A percentile compares a stretch with the other conserved stretches of the same genome.
phyloP scores from a whole-genome alignment of 2,329 filamentous ascomycete genomes.

The Metarhizium album region DNA sequence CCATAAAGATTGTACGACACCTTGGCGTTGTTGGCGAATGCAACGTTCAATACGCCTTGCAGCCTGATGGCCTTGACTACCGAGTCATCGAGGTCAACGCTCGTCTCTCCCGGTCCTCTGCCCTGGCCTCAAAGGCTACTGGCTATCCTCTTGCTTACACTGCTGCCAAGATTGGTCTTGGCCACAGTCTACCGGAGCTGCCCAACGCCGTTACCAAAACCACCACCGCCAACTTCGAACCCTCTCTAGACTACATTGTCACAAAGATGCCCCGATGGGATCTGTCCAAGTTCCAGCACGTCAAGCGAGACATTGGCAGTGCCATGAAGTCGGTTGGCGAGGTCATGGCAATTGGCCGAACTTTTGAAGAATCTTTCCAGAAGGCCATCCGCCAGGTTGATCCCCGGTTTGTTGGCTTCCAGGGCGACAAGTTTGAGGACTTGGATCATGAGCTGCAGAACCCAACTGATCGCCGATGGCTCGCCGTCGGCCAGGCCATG shows the following conservation, averaged over 20 bases:
- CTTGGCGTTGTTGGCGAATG: slow-evolving; percentile 96
- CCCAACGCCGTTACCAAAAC: slow-evolving; percentile 98
- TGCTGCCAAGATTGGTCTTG: slow-evolving; percentile 94
- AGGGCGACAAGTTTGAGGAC: slow-evolving; percentile 89
- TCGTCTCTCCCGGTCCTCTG: slow-evolving; percentile 93
- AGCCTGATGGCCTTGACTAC: slow-evolving; percentile 95
- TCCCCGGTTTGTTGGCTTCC: slow-evolving; percentile 82
- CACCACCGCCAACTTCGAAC: slow-evolving; percentile 97
- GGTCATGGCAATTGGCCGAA: slow-evolving; percentile 98
- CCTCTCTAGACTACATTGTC: slow-evolving; percentile 93
- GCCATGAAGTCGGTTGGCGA: slow-evolving; percentile 99
- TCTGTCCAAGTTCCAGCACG: slow-evolving; percentile 96
- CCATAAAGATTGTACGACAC: slow-evolving; percentile 97
- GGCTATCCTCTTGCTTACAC: slow-evolving; percentile 96
- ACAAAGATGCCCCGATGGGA: slow-evolving; percentile 99
- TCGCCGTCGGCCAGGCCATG: slow-evolving; percentile 96
- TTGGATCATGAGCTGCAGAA: slow-evolving; percentile 83
- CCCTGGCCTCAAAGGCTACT: slow-evolving; percentile 93
- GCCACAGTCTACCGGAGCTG: slow-evolving; percentile 87
- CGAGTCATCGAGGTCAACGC: slow-evolving; percentile 98
- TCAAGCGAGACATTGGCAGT: slow-evolving; percentile 93
- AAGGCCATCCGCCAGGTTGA: slow-evolving; percentile 98
- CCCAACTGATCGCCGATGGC: slow-evolving; percentile 92
- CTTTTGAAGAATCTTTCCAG: slow-evolving; percentile 98
- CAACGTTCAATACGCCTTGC: slow-evolving; percentile 95